Evolutionary conservation across 2,329 filamentous ascomycete genomes (phyloP).

Genomic region (Dothidotthia symphoricarpi): DNA sequence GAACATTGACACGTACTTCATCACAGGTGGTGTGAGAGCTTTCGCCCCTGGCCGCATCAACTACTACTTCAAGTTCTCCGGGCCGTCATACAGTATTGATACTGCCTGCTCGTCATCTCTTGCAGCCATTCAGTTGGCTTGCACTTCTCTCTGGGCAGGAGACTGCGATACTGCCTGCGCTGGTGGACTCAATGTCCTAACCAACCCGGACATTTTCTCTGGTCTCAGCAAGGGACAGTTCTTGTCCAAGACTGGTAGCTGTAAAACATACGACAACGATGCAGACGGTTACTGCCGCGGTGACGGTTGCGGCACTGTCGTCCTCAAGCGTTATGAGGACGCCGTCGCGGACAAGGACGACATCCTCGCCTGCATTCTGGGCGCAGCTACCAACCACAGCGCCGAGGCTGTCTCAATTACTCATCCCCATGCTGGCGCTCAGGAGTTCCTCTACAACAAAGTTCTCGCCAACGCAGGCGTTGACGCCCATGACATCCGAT

Average conservation of each 20-base stretch:
- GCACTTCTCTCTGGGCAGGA: constrained; percentile 69
- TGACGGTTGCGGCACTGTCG: constrained; percentile 70
- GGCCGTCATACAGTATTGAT: constrained; percentile 69
- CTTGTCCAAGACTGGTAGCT: constrained; percentile 71
- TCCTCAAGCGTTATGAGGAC: constrained; percentile 78
- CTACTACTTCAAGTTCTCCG: constrained; percentile 75
- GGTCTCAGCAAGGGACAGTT: constrained; percentile 75
- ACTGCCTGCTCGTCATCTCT: constrained; percentile 77
- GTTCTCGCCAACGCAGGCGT: constrained; percentile 72
- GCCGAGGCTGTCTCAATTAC: constrained; percentile 80
- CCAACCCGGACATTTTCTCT: constrained; percentile 77
- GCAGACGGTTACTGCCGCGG: constrained; percentile 82
- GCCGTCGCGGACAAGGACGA: constrained; percentile 72
- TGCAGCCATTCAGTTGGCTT: constrained; percentile 69
- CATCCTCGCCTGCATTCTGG: constrained; percentile 71
- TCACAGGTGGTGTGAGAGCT: constrained; percentile 61
- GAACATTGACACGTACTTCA: constrained; percentile 69
- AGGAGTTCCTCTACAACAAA: constrained; percentile 67
- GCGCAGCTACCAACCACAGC: constrained; percentile 76
- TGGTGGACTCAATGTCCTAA: constrained; percentile 74
- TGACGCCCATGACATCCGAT: constrained; percentile 73
- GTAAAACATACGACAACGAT: constrained; percentile 76
- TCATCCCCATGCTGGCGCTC: constrained; percentile 74
- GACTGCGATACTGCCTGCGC: constrained; percentile 81
- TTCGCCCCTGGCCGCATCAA: constrained; percentile 66